Evolutionary conservation across 129 eudicot genomes (phyloP).

Genomic region (Helianthus tuberosus): DNA sequence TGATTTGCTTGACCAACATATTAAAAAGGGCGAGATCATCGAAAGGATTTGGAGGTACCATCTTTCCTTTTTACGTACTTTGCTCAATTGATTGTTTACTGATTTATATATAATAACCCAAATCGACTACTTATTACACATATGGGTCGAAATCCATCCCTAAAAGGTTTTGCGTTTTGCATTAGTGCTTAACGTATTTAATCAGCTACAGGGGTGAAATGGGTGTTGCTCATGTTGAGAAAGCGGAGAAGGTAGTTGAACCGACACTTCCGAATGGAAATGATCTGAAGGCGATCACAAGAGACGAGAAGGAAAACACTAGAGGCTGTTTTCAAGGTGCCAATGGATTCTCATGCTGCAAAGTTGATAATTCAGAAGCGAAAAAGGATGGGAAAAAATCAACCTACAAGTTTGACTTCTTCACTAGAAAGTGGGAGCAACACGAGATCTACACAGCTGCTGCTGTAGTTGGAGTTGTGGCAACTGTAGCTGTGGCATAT

Average conservation of each 20-base stretch:
- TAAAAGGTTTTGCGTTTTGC: neutral
- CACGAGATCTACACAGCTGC: constrained; percentile 69
- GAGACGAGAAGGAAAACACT: constrained; percentile 35
- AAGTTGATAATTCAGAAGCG: constrained; percentile 46
- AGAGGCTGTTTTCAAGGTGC: constrained; percentile 92
- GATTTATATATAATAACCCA: neutral
- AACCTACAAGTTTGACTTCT: constrained; percentile 34
- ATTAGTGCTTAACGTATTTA: neutral
- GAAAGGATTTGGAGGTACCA: constrained; percentile 90
- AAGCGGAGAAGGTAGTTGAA: constrained; percentile 51
- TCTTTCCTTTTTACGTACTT: constrained; percentile 13
- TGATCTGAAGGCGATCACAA: constrained; percentile 31
- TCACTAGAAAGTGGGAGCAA: constrained; percentile 72
- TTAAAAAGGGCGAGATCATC: constrained; percentile 82
- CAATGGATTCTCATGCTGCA: constrained; percentile 74
- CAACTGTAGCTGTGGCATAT: constrained; percentile 77
- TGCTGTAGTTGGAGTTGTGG: constrained; percentile 79
- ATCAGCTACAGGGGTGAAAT: constrained; percentile 76
- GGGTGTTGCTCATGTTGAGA: constrained; percentile 58
- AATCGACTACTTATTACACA: neutral
- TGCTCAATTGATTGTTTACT: neutral
- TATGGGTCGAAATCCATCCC: neutral
- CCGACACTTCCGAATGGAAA: constrained; percentile 50
- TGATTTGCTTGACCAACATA: constrained; percentile 82
- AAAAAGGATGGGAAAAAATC: constrained; percentile 31